phyloP scores from a whole-genome alignment of 495 filamentous ascomycete genomes.

The Neurospora sp. region DNA sequence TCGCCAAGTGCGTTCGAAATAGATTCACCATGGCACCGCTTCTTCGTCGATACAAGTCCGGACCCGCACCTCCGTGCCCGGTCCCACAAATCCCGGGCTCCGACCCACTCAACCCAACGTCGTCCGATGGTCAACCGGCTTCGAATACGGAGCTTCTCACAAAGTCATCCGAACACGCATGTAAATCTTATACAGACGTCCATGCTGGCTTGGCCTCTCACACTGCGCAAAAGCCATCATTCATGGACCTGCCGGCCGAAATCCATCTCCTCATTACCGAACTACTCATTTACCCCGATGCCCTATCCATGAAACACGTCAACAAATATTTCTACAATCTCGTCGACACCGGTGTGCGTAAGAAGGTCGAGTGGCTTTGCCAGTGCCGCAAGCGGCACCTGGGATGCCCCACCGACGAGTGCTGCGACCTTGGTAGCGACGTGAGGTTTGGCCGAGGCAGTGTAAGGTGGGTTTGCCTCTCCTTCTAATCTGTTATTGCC shows the following conservation, averaged over 20 bases:
- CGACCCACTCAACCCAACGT: background rate
- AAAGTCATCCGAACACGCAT: background rate
- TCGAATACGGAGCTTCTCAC: background rate
- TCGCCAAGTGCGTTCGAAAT: background rate
- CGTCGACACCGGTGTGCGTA: slow-evolving; percentile 52
- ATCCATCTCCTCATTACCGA: slow-evolving; percentile 45
- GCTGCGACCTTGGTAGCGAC: slow-evolving; percentile 43
- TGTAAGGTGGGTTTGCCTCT: slow-evolving; percentile 29
- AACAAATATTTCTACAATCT: slow-evolving; percentile 51
- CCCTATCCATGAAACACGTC: slow-evolving; percentile 52
- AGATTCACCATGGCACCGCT: background rate
- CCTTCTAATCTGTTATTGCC: too few relatives aligned
- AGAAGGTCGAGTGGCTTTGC: slow-evolving; percentile 60
- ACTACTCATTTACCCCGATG: slow-evolving; percentile 48
- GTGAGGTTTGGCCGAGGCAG: slow-evolving; percentile 42
- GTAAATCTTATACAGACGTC: background rate
- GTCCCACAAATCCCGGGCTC: background rate
- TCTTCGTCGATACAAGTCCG: background rate
- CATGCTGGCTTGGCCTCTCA: background rate
- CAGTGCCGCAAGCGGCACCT: slow-evolving; percentile 43
- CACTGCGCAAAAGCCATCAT: background rate
- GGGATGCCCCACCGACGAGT: slow-evolving; percentile 38
- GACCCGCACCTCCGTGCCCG: background rate
- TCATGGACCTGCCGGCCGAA: slow-evolving; percentile 44
- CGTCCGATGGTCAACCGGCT: background rate